Conservation (phyloP, 257 asterid species). For the Eustoma russellianum region DNA sequence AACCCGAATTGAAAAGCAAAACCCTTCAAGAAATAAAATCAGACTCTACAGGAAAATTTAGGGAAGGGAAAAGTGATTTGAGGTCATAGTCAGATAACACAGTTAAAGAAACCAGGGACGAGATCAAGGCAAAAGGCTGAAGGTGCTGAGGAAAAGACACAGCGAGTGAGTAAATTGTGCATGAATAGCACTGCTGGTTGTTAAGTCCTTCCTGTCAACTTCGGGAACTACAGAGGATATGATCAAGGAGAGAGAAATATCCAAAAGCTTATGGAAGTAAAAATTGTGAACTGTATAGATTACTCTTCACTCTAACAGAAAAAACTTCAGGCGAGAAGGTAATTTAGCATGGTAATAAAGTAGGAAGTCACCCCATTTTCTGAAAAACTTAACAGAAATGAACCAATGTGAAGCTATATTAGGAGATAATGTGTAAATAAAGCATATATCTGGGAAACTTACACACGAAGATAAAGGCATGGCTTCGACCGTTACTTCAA, state of each 20-base stretch:
- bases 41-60: too few relatives aligned
- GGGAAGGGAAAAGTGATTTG: too few relatives aligned
- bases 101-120: constrained; percentile 9
- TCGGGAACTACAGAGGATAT: not conserved
- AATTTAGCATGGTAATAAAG: too few relatives aligned
- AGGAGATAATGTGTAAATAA: constrained; percentile 2
- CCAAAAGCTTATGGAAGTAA: not conserved
- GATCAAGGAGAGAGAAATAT: constrained; percentile 2
- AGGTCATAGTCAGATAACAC: not conserved
- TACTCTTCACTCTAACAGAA: too few relatives aligned
- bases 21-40: too few relatives aligned
- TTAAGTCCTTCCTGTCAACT: not conserved
- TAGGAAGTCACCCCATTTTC: too few relatives aligned
- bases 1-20: too few relatives aligned
- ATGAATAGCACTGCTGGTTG: constrained; percentile 3
- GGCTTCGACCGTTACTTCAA: not conserved
- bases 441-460: not conserved
- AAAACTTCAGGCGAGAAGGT: too few relatives aligned
- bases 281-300: not conserved
- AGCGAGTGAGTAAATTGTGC: constrained; percentile 5
- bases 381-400: too few relatives aligned
- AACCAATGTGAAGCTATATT: not conserved
- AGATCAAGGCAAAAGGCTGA: constrained; percentile 7
- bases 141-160: constrained; percentile 3
- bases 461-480: not conserved